Percentiles rank a stretch among this genome's conserved stretches.
phyloP scores from a whole-genome alignment of 176 grass and related monocot species.

The Triticum dicoccoides region DNA sequence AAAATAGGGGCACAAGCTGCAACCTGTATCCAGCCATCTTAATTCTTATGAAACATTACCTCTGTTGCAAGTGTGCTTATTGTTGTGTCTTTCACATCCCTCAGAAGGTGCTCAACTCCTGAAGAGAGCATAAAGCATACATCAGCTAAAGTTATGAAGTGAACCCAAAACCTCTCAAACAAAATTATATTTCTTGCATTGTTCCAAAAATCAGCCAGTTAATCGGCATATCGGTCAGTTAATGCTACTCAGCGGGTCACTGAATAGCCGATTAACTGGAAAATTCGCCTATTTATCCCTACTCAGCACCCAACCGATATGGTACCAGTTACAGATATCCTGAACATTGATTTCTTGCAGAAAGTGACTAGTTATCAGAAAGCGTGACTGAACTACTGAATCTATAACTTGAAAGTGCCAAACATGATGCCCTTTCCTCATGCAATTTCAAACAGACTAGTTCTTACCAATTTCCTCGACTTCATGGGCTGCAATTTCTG shows the following conservation, averaged over 20 bases:
- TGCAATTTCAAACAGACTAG: neutral
- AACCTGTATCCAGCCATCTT: neutral
- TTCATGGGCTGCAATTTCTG: constrained; percentile 97
- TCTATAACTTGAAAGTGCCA: neutral
- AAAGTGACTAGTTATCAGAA: neutral
- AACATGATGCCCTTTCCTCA: neutral
- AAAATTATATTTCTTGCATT: constrained; percentile 1
- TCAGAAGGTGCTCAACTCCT: constrained; percentile 96
- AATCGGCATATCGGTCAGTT: too few species aligned
- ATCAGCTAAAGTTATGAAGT: neutral
- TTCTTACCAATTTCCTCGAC: constrained; percentile 93
- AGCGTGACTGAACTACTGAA: neutral
- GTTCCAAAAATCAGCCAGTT: too few species aligned
- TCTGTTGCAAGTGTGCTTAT: constrained; percentile 94
- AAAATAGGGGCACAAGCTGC: constrained; percentile 13
- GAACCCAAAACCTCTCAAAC: neutral
- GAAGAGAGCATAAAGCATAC: constrained; percentile 20
- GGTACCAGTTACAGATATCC: too few species aligned
- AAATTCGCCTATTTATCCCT: too few species aligned
- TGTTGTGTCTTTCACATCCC: constrained; percentile 96
- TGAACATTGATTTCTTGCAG: neutral
- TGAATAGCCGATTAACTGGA: too few species aligned
- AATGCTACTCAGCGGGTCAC: too few species aligned
- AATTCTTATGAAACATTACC: constrained; percentile 45
- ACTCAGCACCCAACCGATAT: too few species aligned